phyloP scores from a whole-genome alignment of 2,329 filamentous ascomycete genomes.

The Juglanconis sp. region DNA sequence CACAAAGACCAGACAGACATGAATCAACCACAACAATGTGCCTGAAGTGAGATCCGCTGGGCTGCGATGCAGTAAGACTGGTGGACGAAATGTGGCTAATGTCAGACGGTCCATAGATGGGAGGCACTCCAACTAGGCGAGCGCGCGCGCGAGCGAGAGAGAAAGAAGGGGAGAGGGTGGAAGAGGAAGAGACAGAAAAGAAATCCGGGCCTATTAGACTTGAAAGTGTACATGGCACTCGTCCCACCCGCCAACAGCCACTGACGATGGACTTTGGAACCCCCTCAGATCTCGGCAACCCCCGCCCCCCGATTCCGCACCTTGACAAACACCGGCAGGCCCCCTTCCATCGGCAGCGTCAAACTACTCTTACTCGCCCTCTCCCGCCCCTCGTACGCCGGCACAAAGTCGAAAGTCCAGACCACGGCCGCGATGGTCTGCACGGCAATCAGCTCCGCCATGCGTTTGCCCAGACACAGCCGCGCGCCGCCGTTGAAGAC shows the following conservation, averaged over 20 bases:
- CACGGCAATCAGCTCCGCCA: slow-evolving; percentile 59
- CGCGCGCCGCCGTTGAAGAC: slow-evolving; percentile 65
- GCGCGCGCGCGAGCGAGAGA: too few relatives aligned
- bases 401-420: slow-evolving; percentile 47
- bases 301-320: slow-evolving; percentile 14
- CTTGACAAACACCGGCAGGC: slow-evolving; percentile 46
- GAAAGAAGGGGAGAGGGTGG: too few relatives aligned
- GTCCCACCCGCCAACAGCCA: too few relatives aligned
- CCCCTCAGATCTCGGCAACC: not conserved
- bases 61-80: too few relatives aligned
- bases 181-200: too few relatives aligned
- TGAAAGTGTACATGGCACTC: too few relatives aligned
- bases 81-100: too few relatives aligned
- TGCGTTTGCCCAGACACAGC: slow-evolving; percentile 59
- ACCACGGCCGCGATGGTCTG: slow-evolving; percentile 52
- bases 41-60: too few relatives aligned
- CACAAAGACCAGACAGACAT: not conserved
- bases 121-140: too few relatives aligned
- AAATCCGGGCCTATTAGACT: too few relatives aligned
- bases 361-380: slow-evolving; percentile 58
- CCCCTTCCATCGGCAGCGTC: slow-evolving; percentile 62
- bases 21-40: not conserved
- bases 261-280: too few relatives aligned
- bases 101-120: too few relatives aligned
- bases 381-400: slow-evolving; percentile 38